These are phyloP conservation scores for Porcisia deanei DNA, from an alignment of 208 protist species.

Conservation along the genomic window DNA sequence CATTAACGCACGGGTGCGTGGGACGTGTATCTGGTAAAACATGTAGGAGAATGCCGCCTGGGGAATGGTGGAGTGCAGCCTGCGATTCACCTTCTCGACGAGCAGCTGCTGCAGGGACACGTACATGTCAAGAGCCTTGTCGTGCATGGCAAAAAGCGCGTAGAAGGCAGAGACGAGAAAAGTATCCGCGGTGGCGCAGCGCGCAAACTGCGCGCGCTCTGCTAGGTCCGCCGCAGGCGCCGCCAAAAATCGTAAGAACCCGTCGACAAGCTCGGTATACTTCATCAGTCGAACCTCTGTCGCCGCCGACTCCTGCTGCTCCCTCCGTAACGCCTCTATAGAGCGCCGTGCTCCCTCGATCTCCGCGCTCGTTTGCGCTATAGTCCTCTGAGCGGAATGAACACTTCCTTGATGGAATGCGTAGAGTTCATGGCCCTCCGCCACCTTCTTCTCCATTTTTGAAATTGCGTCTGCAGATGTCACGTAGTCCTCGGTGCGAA, in stretches of 20 bases:
- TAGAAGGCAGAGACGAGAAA: constrained; percentile 69
- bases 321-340: constrained; percentile 27
- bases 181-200: constrained; percentile 54
- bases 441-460: neutral
- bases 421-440: constrained; percentile 12
- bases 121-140: constrained; percentile 6
- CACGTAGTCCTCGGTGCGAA: constrained; percentile 16
- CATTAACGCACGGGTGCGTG: constrained; percentile 42
- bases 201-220: constrained; percentile 26
- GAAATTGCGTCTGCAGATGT: constrained; percentile 5
- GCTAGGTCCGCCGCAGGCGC: constrained; percentile 20
- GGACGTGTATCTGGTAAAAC: constrained; percentile 53
- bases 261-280: constrained; percentile 69
- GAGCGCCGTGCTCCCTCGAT: constrained; percentile 21
- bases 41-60: constrained; percentile 33
- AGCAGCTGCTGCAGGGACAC: constrained; percentile 17
- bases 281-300: constrained; percentile 43
- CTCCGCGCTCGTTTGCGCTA: constrained; percentile 15
- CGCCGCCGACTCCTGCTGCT: constrained; percentile 25
- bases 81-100: constrained; percentile 6
- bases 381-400: constrained; percentile 10
- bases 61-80: constrained; percentile 13
- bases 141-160: constrained; percentile 49
- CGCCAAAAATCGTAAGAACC: constrained; percentile 53
- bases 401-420: constrained; percentile 10